These are phyloP conservation scores for Salix caprea DNA, from an alignment of 345 rosid species.

Conservation along the genomic window DNA sequence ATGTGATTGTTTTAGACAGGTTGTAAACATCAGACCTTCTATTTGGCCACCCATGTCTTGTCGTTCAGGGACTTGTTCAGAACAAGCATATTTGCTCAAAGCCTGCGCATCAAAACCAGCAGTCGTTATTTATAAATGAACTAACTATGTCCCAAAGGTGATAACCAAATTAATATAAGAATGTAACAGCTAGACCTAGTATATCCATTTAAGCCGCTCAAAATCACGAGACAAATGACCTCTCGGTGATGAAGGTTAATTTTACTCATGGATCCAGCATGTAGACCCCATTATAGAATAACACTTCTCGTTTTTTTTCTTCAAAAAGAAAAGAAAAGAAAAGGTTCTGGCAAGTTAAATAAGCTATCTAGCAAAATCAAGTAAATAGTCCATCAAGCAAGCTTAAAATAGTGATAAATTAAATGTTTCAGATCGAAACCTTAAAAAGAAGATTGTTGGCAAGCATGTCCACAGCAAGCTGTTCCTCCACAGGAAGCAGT, in stretches of 20 bases:
- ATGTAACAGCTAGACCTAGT: neutral
- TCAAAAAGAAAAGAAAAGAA: neutral
- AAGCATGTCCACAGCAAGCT: constrained; percentile 94
- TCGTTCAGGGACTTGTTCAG: constrained; percentile 93
- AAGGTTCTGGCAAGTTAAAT: neutral
- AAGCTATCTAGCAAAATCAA: neutral
- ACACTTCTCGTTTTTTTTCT: neutral
- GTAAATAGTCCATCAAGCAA: neutral
- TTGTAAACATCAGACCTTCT: constrained; percentile 52
- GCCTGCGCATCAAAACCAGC: constrained; percentile 44
- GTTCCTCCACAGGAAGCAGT: constrained; percentile 99
- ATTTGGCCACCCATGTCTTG: constrained; percentile 97
- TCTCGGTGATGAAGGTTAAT: neutral
- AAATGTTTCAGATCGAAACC: constrained; percentile 27
- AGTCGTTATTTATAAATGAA: neutral
- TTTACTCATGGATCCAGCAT: neutral
- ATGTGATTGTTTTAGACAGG: neutral
- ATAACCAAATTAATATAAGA: neutral
- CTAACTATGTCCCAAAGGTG: neutral
- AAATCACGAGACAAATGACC: neutral
- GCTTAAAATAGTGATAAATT: neutral
- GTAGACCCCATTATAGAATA: too few species aligned
- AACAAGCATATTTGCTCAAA: constrained; percentile 91
- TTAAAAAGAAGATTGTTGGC: constrained; percentile 92
- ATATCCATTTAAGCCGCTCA: neutral